phyloP scores from a whole-genome alignment of 495 filamentous ascomycete species.

The Pyrenopolyporus hunteri region DNA sequence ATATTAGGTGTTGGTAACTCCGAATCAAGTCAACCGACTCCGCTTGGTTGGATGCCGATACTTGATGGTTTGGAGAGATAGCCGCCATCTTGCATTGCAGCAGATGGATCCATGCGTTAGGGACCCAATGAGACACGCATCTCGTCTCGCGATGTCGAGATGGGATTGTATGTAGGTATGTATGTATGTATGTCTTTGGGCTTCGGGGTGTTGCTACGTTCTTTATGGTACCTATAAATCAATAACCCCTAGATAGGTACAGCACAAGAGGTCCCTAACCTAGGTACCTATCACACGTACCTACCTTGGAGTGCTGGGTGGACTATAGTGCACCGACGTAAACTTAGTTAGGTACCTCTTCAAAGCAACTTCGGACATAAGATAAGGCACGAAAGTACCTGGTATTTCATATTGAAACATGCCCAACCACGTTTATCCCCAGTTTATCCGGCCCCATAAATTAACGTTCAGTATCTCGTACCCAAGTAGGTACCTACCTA shows the following conservation, averaged over 20 bases:
- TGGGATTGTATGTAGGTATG: neutral
- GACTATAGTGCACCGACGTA: no score
- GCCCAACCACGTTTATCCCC: slow-evolving; percentile 10
- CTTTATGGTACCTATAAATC: no score
- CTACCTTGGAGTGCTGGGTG: no score
- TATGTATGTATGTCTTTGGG: neutral
- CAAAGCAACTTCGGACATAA: no score
- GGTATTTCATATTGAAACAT: no score
- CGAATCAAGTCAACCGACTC: neutral
- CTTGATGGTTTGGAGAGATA: slow-evolving; percentile 3
- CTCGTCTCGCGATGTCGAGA: neutral
- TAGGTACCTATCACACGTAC: neutral
- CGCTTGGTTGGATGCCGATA: slow-evolving; percentile 11
- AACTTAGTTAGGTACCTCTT: no score
- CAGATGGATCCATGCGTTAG: slow-evolving; percentile 10
- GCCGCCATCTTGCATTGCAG: slow-evolving; percentile 27
- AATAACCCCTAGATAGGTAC: no score
- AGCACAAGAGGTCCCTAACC: neutral
- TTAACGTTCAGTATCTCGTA: slow-evolving; percentile 9
- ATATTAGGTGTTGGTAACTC: slow-evolving; percentile 9
- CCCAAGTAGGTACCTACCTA: neutral
- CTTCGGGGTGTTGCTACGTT: neutral
- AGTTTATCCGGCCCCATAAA: slow-evolving; percentile 27
- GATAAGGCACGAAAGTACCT: no score
- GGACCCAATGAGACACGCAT: slow-evolving; percentile 22